Conservation (phyloP, 495 filamentous ascomycete genomes). For the Penicillium argentinense region DNA sequence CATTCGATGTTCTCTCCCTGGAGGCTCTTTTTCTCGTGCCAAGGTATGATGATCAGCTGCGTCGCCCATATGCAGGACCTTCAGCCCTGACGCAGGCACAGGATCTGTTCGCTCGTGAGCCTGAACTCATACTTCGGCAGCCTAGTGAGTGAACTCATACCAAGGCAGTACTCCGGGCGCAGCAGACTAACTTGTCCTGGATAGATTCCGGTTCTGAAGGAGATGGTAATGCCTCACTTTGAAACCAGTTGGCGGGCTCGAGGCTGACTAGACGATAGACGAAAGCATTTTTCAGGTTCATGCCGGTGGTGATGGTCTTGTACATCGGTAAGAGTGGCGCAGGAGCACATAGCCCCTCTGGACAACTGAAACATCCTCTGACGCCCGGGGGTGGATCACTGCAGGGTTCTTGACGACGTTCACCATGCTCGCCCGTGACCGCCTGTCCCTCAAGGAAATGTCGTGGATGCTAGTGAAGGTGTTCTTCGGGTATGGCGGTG, state of each 20-base stretch:
- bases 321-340: slow-evolving; percentile 59
- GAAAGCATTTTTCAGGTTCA: slow-evolving; percentile 89
- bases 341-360: slow-evolving; percentile 9
- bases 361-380: slow-evolving; percentile 6
- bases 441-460: slow-evolving; percentile 72
- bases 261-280: slow-evolving; percentile 52
- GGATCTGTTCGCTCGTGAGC: slow-evolving; percentile 84
- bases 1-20: slow-evolving; percentile 85
- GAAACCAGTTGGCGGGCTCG: slow-evolving; percentile 11
- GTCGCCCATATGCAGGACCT: slow-evolving; percentile 2
- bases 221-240: slow-evolving; percentile 59
- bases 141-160: slow-evolving; percentile 43
- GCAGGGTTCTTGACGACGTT: slow-evolving; percentile 91
- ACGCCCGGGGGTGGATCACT: slow-evolving; percentile 21
- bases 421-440: slow-evolving; percentile 78
- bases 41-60: slow-evolving; percentile 43
- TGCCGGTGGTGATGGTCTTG: slow-evolving; percentile 80
- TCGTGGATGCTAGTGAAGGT: slow-evolving; percentile 87
- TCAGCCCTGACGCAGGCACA: slow-evolving; percentile 29
- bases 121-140: slow-evolving; percentile 91
- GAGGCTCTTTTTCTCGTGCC: slow-evolving; percentile 91
- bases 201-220: slow-evolving; percentile 80
- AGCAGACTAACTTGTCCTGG: slow-evolving; percentile 25
- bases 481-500: slow-evolving; percentile 60
- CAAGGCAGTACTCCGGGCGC: slow-evolving; percentile 6